Conservation (phyloP, 805 yeast genomes). For the Ogataea chonburiensis region DNA sequence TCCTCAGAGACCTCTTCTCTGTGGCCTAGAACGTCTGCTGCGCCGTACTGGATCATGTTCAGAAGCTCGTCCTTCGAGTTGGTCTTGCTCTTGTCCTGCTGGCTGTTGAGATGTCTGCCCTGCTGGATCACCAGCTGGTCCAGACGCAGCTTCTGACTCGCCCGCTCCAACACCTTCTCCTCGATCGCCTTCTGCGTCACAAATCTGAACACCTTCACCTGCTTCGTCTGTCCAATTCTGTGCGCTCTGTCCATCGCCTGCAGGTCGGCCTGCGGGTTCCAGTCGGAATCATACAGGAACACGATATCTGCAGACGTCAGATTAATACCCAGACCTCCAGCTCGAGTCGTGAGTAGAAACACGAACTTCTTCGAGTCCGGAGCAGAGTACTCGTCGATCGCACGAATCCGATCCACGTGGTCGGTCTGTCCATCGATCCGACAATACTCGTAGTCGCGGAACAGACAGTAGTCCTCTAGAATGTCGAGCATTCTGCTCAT, state of each 20-base stretch:
- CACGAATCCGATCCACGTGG: slow-evolving; percentile 69
- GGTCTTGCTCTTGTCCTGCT: slow-evolving; percentile 36
- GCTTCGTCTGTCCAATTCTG: slow-evolving; percentile 83
- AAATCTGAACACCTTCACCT: slow-evolving; percentile 74
- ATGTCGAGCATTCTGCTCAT: slow-evolving; percentile 83
- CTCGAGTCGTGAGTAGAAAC: slow-evolving; percentile 79
- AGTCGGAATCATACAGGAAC: slow-evolving; percentile 73
- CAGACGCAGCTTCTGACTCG: slow-evolving; percentile 72
- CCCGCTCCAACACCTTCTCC: slow-evolving; percentile 78
- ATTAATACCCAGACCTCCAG: slow-evolving; percentile 88
- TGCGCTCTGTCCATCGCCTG: slow-evolving; percentile 92
- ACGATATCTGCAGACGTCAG: slow-evolving; percentile 80
- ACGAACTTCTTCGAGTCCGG: slow-evolving; percentile 71
- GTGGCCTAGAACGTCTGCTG: slow-evolving; percentile 56
- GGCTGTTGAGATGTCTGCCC: slow-evolving; percentile 38
- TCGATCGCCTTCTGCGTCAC: slow-evolving; percentile 82
- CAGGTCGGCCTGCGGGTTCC: slow-evolving; percentile 89
- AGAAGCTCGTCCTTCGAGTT: slow-evolving; percentile 69
- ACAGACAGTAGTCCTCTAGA: slow-evolving; percentile 72
- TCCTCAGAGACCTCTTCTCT: slow-evolving; percentile 23
- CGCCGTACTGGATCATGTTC: slow-evolving; percentile 83
- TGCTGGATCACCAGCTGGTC: slow-evolving; percentile 85
- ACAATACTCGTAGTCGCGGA: slow-evolving; percentile 68
- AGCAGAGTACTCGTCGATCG: slow-evolving; percentile 78
- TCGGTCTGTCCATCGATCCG: slow-evolving; percentile 84